Percentiles rank a stretch among this genome's conserved stretches.
phyloP scores from a whole-genome alignment of 208 protist genomes.

The Leishmania tarentolae region DNA sequence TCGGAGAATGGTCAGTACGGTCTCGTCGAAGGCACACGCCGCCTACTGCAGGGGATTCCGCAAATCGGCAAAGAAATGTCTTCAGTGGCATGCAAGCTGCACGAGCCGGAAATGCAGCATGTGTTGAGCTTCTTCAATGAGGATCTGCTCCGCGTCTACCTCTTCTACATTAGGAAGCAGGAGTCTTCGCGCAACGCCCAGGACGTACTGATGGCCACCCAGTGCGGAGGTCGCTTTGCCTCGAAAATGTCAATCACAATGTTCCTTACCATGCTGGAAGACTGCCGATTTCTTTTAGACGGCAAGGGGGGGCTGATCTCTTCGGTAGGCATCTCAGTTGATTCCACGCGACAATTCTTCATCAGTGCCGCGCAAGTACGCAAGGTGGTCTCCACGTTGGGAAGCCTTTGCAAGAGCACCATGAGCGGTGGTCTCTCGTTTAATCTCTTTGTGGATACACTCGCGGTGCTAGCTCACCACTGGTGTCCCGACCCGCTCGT shows the following conservation, averaged over 20 bases:
- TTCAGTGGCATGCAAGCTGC: conserved; percentile 36
- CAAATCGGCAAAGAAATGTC: conserved; percentile 28
- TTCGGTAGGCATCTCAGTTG: background rate
- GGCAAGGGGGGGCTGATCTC: conserved; percentile 13
- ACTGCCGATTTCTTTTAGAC: conserved; percentile 64
- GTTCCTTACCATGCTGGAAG: conserved; percentile 66
- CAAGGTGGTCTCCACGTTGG: conserved; percentile 32
- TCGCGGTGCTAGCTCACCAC: conserved; percentile 55
- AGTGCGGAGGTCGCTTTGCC: conserved; percentile 72
- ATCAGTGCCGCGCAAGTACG: conserved; percentile 44
- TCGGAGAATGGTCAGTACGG: conserved; percentile 32
- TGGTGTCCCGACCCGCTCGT: conserved; percentile 87
- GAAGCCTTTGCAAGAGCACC: conserved; percentile 16
- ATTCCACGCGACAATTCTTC: conserved; percentile 38
- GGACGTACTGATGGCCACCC: conserved; percentile 46
- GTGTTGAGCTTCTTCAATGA: conserved; percentile 73
- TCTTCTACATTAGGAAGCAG: conserved; percentile 84
- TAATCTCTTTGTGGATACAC: conserved; percentile 68
- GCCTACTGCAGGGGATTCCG: conserved; percentile 46
- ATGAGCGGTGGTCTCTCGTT: conserved; percentile 63
- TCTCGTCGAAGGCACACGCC: conserved; percentile 53
- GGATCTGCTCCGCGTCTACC: conserved; percentile 74
- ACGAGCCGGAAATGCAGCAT: conserved; percentile 46
- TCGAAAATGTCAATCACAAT: conserved; percentile 47
- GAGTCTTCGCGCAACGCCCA: conserved; percentile 38